These are phyloP conservation scores for Fusarium redolens DNA, from an alignment of 2,329 filamentous ascomycete genomes.

Conservation along the genomic window DNA sequence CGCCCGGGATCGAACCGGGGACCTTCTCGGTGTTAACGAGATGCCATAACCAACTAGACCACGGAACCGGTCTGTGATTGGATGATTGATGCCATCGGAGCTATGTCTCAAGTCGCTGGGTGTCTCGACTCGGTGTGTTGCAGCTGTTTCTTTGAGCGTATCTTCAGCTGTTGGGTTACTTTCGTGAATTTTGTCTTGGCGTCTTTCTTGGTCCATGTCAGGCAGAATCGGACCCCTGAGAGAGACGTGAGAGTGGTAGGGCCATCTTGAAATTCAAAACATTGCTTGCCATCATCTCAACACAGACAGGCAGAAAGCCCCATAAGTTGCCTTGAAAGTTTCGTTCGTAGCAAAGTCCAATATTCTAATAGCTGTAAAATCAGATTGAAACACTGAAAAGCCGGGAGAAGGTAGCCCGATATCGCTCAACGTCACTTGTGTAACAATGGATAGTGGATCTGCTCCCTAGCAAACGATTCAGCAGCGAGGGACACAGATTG, in stretches of 20 bases:
- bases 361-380: too few relatives aligned
- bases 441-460: background rate
- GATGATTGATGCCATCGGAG: rapidly evolving
- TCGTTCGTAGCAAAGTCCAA: too few relatives aligned
- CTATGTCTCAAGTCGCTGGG: rapidly evolving
- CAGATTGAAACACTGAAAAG: too few relatives aligned
- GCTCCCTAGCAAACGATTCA: background rate
- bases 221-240: rapidly evolving
- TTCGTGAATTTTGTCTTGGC: rapidly evolving
- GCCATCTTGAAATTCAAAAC: background rate
- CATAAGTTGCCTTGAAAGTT: too few relatives aligned
- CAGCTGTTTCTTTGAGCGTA: too few relatives aligned
- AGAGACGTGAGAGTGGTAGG: rapidly evolving
- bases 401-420: background rate
- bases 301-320: too few relatives aligned
- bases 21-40: conserved; percentile 9
- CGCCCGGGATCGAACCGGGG: conserved; percentile 9
- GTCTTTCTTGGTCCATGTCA: rapidly evolving
- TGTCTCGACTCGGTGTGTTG: rapidly evolving
- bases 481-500: too few relatives aligned
- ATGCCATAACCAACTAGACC: conserved; percentile 9
- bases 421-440: background rate
- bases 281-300: too few relatives aligned
- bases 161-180: background rate
- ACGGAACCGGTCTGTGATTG: conserved; percentile 16